Conservation (phyloP, 2,329 filamentous ascomycete species). For the Neofusicoccum ribis region DNA sequence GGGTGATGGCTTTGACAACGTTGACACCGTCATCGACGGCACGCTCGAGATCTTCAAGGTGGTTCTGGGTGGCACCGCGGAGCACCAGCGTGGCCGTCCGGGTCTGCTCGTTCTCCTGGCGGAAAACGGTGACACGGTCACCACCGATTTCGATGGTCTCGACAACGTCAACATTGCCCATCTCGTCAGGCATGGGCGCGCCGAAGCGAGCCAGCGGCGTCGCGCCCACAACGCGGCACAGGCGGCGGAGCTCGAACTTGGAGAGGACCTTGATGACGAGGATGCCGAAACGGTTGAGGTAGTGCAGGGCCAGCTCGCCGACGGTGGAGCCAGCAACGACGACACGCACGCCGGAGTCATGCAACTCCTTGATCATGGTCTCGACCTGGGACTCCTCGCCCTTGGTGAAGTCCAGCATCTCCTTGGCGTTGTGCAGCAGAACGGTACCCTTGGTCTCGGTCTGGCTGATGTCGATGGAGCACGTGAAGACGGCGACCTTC, state of each 20-base stretch:
- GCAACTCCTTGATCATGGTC: conserved; percentile 86
- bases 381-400: conserved; percentile 94
- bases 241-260: conserved; percentile 93
- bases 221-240: conserved; percentile 94
- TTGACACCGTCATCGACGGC: conserved; percentile 98
- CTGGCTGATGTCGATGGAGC: conserved; percentile 90
- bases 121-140: conserved; percentile 96
- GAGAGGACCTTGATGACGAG: conserved; percentile 95
- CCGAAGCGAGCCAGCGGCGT: conserved; percentile 94
- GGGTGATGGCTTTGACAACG: conserved; percentile 96
- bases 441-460: conserved; percentile 99
- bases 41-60: conserved; percentile 94
- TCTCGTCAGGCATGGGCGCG: conserved; percentile 99
- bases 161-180: conserved; percentile 91
- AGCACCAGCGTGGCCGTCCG: conserved; percentile 93
- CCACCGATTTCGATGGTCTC: conserved; percentile 98
- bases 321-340: conserved; percentile 91
- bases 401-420: conserved; percentile 98
- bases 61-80: conserved; percentile 94
- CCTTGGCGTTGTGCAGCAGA: conserved; percentile 92
- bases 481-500: conserved; percentile 92
- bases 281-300: conserved; percentile 95
- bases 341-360: conserved; percentile 90
- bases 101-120: conserved; percentile 90
- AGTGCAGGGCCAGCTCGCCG: conserved; percentile 93